Conservation (phyloP, 495 filamentous ascomycete species). For the Annulohypoxylon moriforme region DNA sequence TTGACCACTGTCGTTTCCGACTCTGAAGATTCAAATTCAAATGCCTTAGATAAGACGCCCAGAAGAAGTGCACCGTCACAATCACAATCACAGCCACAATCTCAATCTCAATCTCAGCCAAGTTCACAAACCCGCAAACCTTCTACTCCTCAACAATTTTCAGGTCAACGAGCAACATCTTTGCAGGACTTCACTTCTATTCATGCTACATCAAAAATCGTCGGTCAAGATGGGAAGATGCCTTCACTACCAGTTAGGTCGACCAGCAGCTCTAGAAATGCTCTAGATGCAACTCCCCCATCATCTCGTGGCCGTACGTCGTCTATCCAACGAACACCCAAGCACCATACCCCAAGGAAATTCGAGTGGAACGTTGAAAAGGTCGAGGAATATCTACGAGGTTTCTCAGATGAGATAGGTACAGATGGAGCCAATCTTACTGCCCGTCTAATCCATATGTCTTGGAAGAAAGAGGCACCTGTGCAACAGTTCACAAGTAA, state of each 20-base stretch:
- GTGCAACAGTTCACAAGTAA: constrained; percentile 50
- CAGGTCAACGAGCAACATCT: constrained; percentile 24
- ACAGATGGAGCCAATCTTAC: constrained; percentile 53
- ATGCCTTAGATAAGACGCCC: constrained; percentile 8
- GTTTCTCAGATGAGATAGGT: constrained; percentile 48
- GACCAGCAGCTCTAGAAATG: constrained; percentile 19
- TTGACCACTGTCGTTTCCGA: constrained; percentile 32
- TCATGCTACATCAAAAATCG: constrained; percentile 22
- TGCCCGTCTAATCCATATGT: constrained; percentile 52
- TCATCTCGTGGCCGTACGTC: constrained; percentile 25
- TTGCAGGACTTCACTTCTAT: constrained; percentile 19
- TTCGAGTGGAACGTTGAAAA: constrained; percentile 53
- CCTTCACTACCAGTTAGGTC: constrained; percentile 27
- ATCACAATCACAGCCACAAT: constrained; percentile 24
- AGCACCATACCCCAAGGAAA: constrained; percentile 48
- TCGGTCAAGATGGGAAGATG: constrained; percentile 30
- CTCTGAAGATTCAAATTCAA: constrained; percentile 29
- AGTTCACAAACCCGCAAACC: constrained; percentile 28
- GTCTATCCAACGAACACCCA: constrained; percentile 45
- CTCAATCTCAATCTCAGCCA: constrained; percentile 14
- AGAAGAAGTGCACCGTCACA: neutral
- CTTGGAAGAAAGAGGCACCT: constrained; percentile 53
- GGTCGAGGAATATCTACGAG: constrained; percentile 47
- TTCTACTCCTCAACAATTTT: constrained; percentile 13
- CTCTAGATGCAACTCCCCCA: constrained; percentile 24